These are phyloP conservation scores for Heliocybe sulcata DNA, from an alignment of 1,284 basidiomycete genomes.

Conservation along the genomic window DNA sequence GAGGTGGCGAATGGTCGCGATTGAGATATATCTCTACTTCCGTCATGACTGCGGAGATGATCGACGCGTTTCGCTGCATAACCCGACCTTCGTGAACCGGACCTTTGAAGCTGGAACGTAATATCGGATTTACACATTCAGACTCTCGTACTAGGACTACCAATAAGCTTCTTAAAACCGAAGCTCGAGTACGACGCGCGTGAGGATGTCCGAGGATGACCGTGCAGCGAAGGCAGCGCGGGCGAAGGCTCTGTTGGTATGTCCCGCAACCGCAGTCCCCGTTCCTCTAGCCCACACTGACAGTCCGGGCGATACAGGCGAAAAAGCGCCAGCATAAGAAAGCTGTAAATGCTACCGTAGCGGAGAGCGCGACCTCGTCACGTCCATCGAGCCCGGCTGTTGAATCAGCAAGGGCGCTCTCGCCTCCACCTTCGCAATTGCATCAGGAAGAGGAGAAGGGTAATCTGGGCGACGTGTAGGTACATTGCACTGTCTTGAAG, in stretches of 20 bases:
- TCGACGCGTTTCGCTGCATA: no score
- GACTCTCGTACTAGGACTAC: no score
- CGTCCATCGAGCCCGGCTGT: background rate
- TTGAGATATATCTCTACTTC: constrained; percentile 1
- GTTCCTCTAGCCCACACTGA: constrained; percentile 6
- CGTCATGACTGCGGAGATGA: constrained; percentile 4
- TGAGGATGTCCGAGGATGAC: constrained; percentile 54
- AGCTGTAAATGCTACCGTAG: background rate
- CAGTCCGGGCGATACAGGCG: constrained; percentile 9
- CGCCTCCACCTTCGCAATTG: constrained; percentile 11
- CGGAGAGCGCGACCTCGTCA: background rate
- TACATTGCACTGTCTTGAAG: constrained; percentile 10
- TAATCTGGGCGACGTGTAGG: constrained; percentile 22
- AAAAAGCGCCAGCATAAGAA: constrained; percentile 3
- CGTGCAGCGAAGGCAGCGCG: constrained; percentile 73
- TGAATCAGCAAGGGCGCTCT: constrained; percentile 10
- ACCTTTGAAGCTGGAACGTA: no score
- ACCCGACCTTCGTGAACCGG: no score
- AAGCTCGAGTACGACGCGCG: constrained; percentile 18
- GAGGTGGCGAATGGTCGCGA: background rate
- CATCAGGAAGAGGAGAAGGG: constrained; percentile 13
- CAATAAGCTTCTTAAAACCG: no score
- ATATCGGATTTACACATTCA: no score
- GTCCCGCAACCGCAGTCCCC: constrained; percentile 1
- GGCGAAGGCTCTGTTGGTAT: constrained; percentile 65